phyloP scores from a whole-genome alignment of 768 basidiomycete genomes.

The Agaricus blazei region DNA sequence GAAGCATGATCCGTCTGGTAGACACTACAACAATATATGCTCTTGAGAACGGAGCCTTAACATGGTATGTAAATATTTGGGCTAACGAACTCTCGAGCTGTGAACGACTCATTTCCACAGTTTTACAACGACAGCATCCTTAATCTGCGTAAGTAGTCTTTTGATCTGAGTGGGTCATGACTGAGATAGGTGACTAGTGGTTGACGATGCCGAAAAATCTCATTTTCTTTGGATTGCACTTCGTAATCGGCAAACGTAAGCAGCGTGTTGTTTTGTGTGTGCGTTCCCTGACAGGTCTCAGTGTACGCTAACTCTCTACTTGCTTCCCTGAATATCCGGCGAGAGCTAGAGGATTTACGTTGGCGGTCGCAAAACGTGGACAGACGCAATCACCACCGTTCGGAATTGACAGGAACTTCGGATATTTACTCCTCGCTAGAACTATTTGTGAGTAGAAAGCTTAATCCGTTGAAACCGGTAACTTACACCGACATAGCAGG shows the following conservation, averaged over 20 bases:
- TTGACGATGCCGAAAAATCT: conserved; percentile 35
- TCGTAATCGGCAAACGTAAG: conserved; percentile 43
- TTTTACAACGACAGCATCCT: conserved; percentile 34
- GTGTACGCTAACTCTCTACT: conserved; percentile 33
- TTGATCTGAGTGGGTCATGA: not conserved
- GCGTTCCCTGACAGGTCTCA: conserved; percentile 4
- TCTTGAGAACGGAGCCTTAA: conserved; percentile 48
- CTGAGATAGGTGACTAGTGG: conserved; percentile 24
- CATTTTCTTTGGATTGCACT: conserved; percentile 42
- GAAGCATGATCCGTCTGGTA: conserved; percentile 42
- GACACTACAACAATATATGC: conserved; percentile 45
- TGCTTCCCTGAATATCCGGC: conserved; percentile 17
- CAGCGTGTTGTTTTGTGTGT: not conserved
- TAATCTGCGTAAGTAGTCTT: conserved; percentile 32
- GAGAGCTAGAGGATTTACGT: conserved; percentile 3
- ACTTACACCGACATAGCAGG: not conserved
- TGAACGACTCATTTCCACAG: conserved; percentile 15
- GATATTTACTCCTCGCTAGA: not conserved
- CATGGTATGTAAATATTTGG: conserved; percentile 27
- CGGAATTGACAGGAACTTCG: not conserved
- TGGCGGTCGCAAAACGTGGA: conserved; percentile 1
- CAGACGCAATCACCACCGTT: not conserved
- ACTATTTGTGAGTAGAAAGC: not conserved
- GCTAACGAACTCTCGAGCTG: not conserved
- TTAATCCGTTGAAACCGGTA: no score